These are phyloP conservation scores for Solanum virginianum DNA, from an alignment of 257 asterid genomes.

Conservation along the genomic window DNA sequence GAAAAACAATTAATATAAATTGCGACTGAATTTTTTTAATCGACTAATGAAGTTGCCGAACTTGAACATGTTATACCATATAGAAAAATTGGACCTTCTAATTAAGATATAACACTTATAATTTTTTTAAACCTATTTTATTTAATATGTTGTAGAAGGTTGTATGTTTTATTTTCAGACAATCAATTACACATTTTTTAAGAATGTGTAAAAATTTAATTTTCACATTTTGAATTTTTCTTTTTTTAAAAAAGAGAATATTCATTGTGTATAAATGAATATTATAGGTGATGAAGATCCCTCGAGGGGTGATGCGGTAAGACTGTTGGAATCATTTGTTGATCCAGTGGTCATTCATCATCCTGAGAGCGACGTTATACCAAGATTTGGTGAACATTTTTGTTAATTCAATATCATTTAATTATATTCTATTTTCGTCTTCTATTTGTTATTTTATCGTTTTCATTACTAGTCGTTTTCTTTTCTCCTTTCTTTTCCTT, in stretches of 20 bases:
- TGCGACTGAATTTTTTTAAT: too few species aligned
- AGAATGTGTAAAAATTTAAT: too few species aligned
- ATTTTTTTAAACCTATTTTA: background rate
- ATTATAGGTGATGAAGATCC: conserved; percentile 2
- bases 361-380: conserved; percentile 7
- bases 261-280: background rate
- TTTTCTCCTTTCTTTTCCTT: too few species aligned
- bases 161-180: background rate
- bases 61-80: background rate
- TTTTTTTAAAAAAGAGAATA: background rate
- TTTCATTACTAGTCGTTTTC: too few species aligned
- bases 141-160: background rate
- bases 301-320: background rate
- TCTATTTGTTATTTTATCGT: too few species aligned
- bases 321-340: conserved; percentile 1
- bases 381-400: background rate
- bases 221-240: background rate
- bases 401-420: background rate
- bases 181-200: background rate
- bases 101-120: too few species aligned
- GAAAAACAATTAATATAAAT: too few species aligned
- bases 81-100: background rate
- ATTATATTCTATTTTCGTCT: too few species aligned
- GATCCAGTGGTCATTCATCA: conserved; percentile 11
- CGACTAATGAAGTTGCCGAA: background rate